phyloP scores from a whole-genome alignment of 306 rosid species.

The Rubus idaeus region DNA sequence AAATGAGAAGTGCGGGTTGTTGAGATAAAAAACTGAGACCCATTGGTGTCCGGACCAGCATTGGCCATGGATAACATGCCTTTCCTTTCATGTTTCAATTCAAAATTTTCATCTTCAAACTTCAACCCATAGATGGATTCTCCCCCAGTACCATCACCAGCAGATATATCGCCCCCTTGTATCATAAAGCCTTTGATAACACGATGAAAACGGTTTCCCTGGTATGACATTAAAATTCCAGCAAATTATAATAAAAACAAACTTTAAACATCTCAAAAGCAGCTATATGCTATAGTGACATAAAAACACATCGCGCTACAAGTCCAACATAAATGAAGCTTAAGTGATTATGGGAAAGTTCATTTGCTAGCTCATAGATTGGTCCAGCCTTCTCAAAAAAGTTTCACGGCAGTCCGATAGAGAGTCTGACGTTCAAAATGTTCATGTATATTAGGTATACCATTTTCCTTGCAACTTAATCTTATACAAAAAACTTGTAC shows the following conservation, averaged over 20 bases:
- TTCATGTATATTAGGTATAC: not conserved
- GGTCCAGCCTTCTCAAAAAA: not conserved
- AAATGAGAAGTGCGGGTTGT: constrained; percentile 81
- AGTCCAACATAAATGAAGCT: not conserved
- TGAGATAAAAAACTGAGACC: constrained; percentile 86
- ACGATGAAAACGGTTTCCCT: constrained; percentile 86
- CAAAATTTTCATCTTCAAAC: constrained; percentile 86
- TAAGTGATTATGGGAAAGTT: not conserved
- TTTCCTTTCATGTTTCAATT: constrained; percentile 87
- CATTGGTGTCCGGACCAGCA: constrained; percentile 75
- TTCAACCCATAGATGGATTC: constrained; percentile 81
- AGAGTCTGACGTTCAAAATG: not conserved
- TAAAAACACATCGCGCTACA: not conserved
- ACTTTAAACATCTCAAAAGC: not conserved
- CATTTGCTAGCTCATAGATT: constrained; percentile 2
- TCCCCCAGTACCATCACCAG: constrained; percentile 92
- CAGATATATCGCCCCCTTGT: constrained; percentile 92
- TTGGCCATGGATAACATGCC: constrained; percentile 97
- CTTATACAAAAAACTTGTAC: not conserved
- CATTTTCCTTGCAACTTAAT: not conserved
- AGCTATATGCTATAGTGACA: not conserved
- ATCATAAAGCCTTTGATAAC: constrained; percentile 77
- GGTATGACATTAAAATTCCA: constrained; percentile 23
- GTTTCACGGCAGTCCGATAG: not conserved
- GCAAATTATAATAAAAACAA: constrained; percentile 11